Conservation (phyloP, 164 flowering plant genomes). For the Protea cynaroides region DNA sequence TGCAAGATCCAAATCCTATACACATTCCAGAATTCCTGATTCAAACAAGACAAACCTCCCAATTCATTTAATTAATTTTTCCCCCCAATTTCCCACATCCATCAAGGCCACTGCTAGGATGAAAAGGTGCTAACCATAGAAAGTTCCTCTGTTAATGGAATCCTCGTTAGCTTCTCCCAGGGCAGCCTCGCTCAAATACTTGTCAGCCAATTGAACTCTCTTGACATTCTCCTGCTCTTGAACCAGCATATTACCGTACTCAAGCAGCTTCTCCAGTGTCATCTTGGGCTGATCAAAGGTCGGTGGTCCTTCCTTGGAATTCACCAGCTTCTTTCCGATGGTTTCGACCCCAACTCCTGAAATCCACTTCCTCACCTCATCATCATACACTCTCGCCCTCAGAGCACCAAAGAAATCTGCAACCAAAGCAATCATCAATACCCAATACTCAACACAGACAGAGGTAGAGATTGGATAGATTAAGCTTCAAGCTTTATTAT, state of each 20-base stretch:
- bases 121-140: conserved; percentile 25
- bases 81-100: not conserved
- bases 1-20: too few species aligned
- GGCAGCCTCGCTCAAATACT: conserved; percentile 37
- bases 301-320: conserved; percentile 49
- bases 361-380: conserved; percentile 49
- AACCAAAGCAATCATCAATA: not conserved
- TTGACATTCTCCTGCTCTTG: conserved; percentile 50
- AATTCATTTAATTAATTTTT: too few species aligned
- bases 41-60: not conserved
- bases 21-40: too few species aligned
- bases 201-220: conserved; percentile 53
- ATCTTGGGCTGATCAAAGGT: conserved; percentile 43
- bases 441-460: too few species aligned
- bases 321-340: conserved; percentile 45
- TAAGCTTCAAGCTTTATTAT: too few species aligned
- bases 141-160: conserved; percentile 26
- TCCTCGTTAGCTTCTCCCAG: conserved; percentile 43
- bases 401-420: conserved; percentile 53
- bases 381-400: conserved; percentile 46
- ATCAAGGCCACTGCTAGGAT: conserved; percentile 9
- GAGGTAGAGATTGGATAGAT: too few species aligned
- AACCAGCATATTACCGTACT: conserved; percentile 45
- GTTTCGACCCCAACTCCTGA: conserved; percentile 29
- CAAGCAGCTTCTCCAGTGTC: conserved; percentile 42